phyloP scores from a whole-genome alignment of 768 basidiomycete species.

The Floccularia luteovirens region DNA sequence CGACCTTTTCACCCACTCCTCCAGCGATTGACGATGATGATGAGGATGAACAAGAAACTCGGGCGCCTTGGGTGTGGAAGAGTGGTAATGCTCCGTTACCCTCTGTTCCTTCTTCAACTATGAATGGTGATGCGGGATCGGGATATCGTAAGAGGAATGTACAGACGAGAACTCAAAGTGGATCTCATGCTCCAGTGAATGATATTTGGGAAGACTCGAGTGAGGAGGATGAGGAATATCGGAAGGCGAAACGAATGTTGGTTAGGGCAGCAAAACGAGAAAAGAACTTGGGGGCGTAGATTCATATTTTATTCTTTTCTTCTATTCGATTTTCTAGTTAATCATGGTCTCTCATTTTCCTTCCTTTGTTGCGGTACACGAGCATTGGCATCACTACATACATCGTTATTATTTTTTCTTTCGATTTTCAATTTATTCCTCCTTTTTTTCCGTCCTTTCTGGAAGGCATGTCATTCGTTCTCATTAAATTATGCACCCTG shows the following conservation, averaged over 20 bases:
- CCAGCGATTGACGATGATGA: constrained; percentile 53
- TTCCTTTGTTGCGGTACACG: too few species aligned
- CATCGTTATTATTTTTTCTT: not conserved
- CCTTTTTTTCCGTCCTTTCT: too few species aligned
- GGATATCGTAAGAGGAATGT: too few species aligned
- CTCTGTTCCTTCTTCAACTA: not conserved
- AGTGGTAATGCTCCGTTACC: constrained; percentile 2
- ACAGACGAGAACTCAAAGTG: too few species aligned
- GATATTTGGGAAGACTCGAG: constrained; percentile 46
- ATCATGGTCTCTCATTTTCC: not conserved
- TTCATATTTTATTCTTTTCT: too few species aligned
- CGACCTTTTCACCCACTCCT: constrained; percentile 69
- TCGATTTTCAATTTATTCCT: not conserved
- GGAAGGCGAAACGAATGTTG: constrained; percentile 47
- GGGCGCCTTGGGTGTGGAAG: constrained; percentile 13
- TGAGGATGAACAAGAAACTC: constrained; percentile 19
- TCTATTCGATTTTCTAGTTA: not conserved
- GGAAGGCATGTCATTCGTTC: too few species aligned
- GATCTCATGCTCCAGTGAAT: too few species aligned
- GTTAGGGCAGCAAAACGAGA: constrained; percentile 33
- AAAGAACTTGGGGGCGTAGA: constrained; percentile 13
- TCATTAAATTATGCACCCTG: too few species aligned
- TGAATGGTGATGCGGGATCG: constrained; percentile 4
- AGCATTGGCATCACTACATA: too few species aligned
- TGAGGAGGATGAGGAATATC: constrained; percentile 67